Evolutionary conservation across 495 filamentous ascomycete genomes (phyloP).

Genomic region (Hypoxylon subgilvum): DNA sequence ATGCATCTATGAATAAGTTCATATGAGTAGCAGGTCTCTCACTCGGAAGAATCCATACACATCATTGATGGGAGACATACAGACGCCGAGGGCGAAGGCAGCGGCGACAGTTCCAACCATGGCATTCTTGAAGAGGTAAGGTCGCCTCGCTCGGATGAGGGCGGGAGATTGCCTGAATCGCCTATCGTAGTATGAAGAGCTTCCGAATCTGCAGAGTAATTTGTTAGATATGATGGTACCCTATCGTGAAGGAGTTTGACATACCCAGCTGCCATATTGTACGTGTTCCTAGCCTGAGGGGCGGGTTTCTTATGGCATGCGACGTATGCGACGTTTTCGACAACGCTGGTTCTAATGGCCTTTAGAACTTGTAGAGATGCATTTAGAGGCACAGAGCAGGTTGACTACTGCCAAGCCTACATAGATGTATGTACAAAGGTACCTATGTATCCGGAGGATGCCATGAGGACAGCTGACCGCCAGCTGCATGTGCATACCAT

Average conservation of each 20-base stretch:
- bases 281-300: slow-evolving; percentile 15
- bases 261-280: slow-evolving; percentile 41
- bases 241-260: not conserved
- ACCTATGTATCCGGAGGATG: too few species aligned
- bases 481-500: too few species aligned
- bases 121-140: slow-evolving; percentile 89
- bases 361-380: too few species aligned
- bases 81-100: slow-evolving; percentile 76
- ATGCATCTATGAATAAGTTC: slow-evolving; percentile 66
- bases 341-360: too few species aligned
- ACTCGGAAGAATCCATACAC: not conserved
- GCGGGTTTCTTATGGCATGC: slow-evolving; percentile 16
- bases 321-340: not conserved
- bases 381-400: too few species aligned
- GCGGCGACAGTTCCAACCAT: slow-evolving; percentile 73
- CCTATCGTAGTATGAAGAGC: slow-evolving; percentile 85
- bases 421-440: too few species aligned
- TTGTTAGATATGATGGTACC: slow-evolving; percentile 4
- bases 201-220: slow-evolving; percentile 35
- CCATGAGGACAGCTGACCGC: too few species aligned
- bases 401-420: too few species aligned
- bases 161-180: slow-evolving; percentile 79
- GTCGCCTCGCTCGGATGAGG: slow-evolving; percentile 85
- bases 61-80: slow-evolving; percentile 60
- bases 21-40: slow-evolving; percentile 1